Conservation (phyloP, 805 yeast genomes). For the Saccharomycopsis sp. region DNA sequence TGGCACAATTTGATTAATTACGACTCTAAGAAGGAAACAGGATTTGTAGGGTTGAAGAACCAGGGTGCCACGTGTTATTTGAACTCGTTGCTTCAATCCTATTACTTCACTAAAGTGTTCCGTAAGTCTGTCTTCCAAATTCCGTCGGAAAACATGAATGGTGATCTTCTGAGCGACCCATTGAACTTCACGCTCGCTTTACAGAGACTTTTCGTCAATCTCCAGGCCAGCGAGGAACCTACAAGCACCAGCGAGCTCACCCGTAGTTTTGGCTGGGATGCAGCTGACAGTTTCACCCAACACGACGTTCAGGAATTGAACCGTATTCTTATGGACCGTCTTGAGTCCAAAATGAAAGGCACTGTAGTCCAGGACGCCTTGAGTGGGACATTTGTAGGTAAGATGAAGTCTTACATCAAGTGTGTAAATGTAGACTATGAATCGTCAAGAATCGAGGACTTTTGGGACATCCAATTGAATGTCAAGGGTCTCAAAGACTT, state of each 20-base stretch:
- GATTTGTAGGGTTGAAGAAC: slow-evolving; percentile 86
- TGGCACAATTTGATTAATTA: slow-evolving; percentile 86
- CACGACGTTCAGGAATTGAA: slow-evolving; percentile 97
- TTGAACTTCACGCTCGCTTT: slow-evolving; percentile 44
- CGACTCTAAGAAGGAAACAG: slow-evolving; percentile 82
- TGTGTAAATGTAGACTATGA: slow-evolving; percentile 93
- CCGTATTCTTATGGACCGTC: slow-evolving; percentile 88
- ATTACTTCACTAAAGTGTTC: slow-evolving; percentile 77
- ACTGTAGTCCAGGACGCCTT: slow-evolving; percentile 70
- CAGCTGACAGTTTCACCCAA: slow-evolving; percentile 91
- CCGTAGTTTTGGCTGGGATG: slow-evolving; percentile 94
- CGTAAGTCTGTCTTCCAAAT: slow-evolving; percentile 83
- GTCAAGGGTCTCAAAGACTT: slow-evolving; percentile 77
- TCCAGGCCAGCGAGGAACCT: slow-evolving; percentile 67
- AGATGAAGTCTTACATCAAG: slow-evolving; percentile 90
- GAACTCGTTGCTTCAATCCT: slow-evolving; percentile 86
- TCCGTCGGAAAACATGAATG: slow-evolving; percentile 59
- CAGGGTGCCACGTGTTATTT: slow-evolving; percentile 99
- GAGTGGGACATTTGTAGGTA: slow-evolving; percentile 86
- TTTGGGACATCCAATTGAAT: slow-evolving; percentile 96
- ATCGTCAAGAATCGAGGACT: slow-evolving; percentile 85
- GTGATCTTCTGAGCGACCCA: slow-evolving; percentile 1
- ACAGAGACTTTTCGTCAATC: slow-evolving; percentile 78
- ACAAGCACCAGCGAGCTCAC: slow-evolving; percentile 85
- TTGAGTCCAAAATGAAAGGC: slow-evolving; percentile 88